Base-by-base conservation (phyloP, 352 stramenopile genomes). In the Thraustochytrium striatum region DNA sequence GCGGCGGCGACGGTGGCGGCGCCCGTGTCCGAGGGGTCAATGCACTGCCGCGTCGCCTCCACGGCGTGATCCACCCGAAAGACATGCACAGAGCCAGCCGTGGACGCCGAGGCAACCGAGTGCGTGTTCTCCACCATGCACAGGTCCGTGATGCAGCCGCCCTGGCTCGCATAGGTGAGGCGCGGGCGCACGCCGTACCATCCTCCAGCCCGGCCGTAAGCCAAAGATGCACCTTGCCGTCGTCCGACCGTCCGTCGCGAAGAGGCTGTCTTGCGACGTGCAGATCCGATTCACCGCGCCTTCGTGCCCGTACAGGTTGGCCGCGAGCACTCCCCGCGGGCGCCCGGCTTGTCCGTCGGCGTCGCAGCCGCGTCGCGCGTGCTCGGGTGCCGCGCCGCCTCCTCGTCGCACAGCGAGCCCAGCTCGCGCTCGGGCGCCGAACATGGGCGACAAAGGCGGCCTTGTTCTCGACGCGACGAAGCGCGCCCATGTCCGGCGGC, bases 171-270 rank as follows among this genome's bases (percentile, higher is more conserved):
- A 82, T 99, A 98, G 11, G 93, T 97, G 32, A 92, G 87, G 28
- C 90, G 89, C 33, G 93, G 97, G 78, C 93, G 88, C 79, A 96
- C 87, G 59, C 95, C 96, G 61, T 96, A 89, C 90, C 95, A 82
- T 97, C 90, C 80, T 97, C 91, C 81, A 97, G 87, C 21, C 95
- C 94, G n/a, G 85, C 82, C 55, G 85, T 86, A 30, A 95, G 44
- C 93, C 95, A 99, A 36, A 99, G 89, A 86, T 97, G 94, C 36
- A 96, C 93, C 19, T 92, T 97, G 28, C 94, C 93, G 85, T 99
- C 96, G 72, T 94, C 93, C 32, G 92, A 97, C n/a, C 90, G n/a
- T n/a, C 94, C 1, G 94, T 98, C 2, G 93, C 93, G 70, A 99
- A 90, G 38, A 90, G 93, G 83, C 97, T 91, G 84, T 99, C 95